phyloP scores from a whole-genome alignment of 139 green algal genomes.

The Desmodesmus armatus region DNA sequence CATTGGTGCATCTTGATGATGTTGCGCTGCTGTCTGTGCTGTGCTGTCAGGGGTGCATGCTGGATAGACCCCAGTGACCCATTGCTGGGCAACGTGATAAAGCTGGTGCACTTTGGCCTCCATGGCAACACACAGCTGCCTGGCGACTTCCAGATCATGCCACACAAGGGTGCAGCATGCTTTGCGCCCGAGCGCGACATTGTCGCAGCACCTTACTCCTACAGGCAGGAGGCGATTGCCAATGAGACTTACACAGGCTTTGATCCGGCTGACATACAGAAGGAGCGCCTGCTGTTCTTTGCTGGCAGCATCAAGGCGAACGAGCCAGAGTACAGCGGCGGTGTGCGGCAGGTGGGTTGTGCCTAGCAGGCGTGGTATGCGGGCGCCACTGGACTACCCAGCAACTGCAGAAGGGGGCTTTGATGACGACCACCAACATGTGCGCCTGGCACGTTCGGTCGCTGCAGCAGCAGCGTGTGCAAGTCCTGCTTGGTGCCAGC shows the following conservation, averaged over 20 bases:
- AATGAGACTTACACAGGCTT: slow-evolving; percentile 14
- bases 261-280: not conserved
- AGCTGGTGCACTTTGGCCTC: slow-evolving; percentile 54
- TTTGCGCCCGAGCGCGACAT: slow-evolving; percentile 49
- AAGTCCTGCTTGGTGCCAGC: too few relatives aligned
- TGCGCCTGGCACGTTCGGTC: too few relatives aligned
- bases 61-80: slow-evolving; percentile 43
- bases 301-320: slow-evolving; percentile 34
- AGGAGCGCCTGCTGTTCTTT: slow-evolving; percentile 49
- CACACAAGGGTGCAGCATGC: slow-evolving; percentile 30
- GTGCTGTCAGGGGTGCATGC: slow-evolving; percentile 30
- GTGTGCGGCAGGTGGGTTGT: slow-evolving; percentile 37
- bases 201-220: slow-evolving; percentile 48
- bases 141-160: not conserved
- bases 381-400: too few relatives aligned
- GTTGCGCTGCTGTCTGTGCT: not conserved
- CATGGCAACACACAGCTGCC: slow-evolving; percentile 3
- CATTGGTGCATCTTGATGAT: not conserved
- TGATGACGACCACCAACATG: too few relatives aligned
- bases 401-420: too few relatives aligned
- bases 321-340: slow-evolving; percentile 41
- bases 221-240: slow-evolving; percentile 1
- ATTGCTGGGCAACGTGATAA: slow-evolving; percentile 20
- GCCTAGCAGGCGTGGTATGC: too few relatives aligned
- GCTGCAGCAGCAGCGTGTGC: not conserved